These are phyloP conservation scores for Citrus trifoliata DNA, from an alignment of 345 rosid species.

Conservation along the genomic window DNA sequence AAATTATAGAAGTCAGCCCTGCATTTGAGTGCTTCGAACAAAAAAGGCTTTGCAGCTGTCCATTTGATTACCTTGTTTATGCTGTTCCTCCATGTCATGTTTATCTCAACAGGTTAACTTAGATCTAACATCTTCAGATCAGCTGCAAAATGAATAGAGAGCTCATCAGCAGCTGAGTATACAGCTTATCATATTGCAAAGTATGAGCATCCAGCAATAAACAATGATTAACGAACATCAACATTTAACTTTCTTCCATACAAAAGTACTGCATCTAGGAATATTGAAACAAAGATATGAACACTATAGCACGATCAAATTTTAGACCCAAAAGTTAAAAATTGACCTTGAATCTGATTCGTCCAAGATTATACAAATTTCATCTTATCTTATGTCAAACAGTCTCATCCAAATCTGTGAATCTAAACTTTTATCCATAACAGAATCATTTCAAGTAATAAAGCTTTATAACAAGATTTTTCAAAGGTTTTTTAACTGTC, in stretches of 20 bases:
- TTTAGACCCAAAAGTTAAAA: neutral
- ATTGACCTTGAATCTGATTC: neutral
- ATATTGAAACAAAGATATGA: neutral
- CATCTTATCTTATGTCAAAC: neutral
- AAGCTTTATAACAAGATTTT: neutral
- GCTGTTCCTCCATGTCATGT: neutral
- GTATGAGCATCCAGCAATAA: neutral
- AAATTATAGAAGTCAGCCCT: neutral
- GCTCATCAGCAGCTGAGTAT: neutral
- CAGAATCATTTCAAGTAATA: neutral
- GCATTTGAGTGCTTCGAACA: no score
- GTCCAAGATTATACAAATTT: neutral
- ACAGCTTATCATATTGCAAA: neutral
- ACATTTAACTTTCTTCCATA: no score
- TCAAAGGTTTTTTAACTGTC: neutral
- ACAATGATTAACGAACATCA: neutral
- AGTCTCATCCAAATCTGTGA: neutral
- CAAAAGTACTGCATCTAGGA: neutral
- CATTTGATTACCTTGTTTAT: neutral
- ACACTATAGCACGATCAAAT: neutral
- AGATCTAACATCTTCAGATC: neutral
- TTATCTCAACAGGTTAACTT: neutral
- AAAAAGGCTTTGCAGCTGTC: neutral
- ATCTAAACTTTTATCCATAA: neutral
- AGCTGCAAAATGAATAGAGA: slow-evolving; percentile 5